phyloP scores from a whole-genome alignment of 1,284 basidiomycete genomes.

The Vanrija sp. region DNA sequence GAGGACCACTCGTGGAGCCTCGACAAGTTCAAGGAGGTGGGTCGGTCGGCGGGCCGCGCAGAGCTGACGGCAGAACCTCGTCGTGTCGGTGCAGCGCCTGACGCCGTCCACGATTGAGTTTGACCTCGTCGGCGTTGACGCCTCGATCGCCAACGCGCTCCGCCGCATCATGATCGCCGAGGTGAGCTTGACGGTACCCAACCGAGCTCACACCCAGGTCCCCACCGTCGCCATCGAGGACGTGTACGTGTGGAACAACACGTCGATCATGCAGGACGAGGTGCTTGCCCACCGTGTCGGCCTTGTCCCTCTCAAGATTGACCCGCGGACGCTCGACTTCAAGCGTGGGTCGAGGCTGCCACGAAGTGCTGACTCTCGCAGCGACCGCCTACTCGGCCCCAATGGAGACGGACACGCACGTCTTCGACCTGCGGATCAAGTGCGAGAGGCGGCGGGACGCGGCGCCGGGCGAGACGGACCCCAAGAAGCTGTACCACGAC shows the following conservation, averaged over 20 bases:
- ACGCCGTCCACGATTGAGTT: constrained; percentile 85
- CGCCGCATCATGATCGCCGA: constrained; percentile 90
- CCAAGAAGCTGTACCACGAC: constrained; percentile 64
- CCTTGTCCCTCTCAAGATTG: constrained; percentile 80
- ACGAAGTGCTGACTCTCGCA: background rate
- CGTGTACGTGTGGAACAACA: constrained; percentile 95
- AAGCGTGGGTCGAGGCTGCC: constrained; percentile 34
- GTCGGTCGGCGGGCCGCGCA: background rate
- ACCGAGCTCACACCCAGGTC: constrained; percentile 55
- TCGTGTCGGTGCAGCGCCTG: constrained; percentile 68
- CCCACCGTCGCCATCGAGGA: constrained; percentile 90
- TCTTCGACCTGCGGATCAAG: constrained; percentile 71
- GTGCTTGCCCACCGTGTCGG: constrained; percentile 87
- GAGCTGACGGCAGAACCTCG: constrained; percentile 58
- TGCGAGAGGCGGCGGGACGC: constrained; percentile 62
- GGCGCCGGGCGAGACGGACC: constrained; percentile 59
- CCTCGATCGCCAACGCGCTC: constrained; percentile 92
- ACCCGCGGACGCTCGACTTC: constrained; percentile 60
- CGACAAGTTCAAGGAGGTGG: constrained; percentile 67
- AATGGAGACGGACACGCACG: constrained; percentile 87
- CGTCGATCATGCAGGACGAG: constrained; percentile 90
- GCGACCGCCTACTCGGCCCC: constrained; percentile 55
- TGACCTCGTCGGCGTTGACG: constrained; percentile 92
- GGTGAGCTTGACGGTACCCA: constrained; percentile 53
- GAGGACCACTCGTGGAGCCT: constrained; percentile 83